phyloP scores from a whole-genome alignment of 305 asterid species.

The Ajuga reptans region DNA sequence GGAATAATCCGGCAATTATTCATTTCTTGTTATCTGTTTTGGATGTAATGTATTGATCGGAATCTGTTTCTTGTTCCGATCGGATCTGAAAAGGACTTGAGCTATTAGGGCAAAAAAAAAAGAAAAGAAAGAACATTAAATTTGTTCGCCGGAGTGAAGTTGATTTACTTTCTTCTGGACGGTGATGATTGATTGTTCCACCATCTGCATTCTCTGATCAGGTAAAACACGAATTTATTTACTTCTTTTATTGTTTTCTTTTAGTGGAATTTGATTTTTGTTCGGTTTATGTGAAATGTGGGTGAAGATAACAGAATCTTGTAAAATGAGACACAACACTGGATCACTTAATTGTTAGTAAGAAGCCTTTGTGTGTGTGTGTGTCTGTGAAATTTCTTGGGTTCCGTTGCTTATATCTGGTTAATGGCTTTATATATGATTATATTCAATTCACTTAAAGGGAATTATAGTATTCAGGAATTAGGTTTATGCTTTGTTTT shows the following conservation, averaged over 20 bases:
- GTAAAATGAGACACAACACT: constrained; percentile 8
- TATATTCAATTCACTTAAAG: neutral
- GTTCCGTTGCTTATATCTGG: constrained; percentile 9
- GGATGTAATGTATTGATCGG: constrained; percentile 22
- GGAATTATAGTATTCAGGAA: neutral
- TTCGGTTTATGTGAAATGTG: constrained; percentile 12
- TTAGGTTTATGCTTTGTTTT: too few relatives aligned
- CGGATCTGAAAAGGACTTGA: constrained; percentile 51
- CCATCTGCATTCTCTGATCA: constrained; percentile 38
- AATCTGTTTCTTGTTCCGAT: constrained; percentile 43
- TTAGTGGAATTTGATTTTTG: constrained; percentile 6
- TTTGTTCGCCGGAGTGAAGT: constrained; percentile 29
- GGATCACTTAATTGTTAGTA: constrained; percentile 22
- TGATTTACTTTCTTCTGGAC: constrained; percentile 30
- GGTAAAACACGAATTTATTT: constrained; percentile 34
- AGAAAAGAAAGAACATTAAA: neutral
- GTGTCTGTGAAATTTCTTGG: constrained; percentile 15
- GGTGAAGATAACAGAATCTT: constrained; percentile 21
- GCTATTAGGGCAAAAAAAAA: constrained; percentile 18
- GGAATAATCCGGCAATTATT: constrained; percentile 3
- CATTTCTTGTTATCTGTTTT: constrained; percentile 11
- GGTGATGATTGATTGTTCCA: constrained; percentile 45
- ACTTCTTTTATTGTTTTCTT: neutral
- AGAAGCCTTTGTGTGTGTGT: constrained; percentile 19
- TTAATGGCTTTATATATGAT: neutral